Evolutionary conservation across 1,284 basidiomycete genomes (phyloP).

Genomic region (Cryptococcus sp.): DNA sequence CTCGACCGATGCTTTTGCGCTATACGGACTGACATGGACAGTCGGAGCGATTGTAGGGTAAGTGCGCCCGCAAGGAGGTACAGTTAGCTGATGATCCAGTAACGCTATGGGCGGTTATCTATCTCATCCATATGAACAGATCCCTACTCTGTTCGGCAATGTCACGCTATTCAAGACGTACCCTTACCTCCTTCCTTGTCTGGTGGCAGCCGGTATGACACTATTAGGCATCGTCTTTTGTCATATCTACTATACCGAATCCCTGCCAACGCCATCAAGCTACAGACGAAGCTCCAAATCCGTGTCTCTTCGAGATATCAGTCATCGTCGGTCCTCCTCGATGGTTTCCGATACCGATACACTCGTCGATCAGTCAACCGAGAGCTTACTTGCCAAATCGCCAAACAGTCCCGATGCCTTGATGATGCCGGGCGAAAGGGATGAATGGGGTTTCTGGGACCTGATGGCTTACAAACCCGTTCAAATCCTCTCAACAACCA

Average conservation of each 20-base stretch:
- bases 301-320: neutral
- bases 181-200: constrained; percentile 51
- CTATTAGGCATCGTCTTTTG: constrained; percentile 48
- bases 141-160: constrained; percentile 45
- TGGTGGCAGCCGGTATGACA: constrained; percentile 45
- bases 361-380: constrained; percentile 3
- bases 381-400: constrained; percentile 12
- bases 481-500: constrained; percentile 28
- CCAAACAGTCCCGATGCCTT: constrained; percentile 3
- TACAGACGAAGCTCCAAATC: neutral
- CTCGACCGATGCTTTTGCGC: constrained; percentile 44
- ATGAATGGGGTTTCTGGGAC: constrained; percentile 36
- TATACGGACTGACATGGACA: constrained; percentile 47
- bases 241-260: constrained; percentile 42
- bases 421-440: constrained; percentile 1
- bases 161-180: constrained; percentile 41
- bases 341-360: constrained; percentile 17
- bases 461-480: constrained; percentile 32
- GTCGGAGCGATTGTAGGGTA: constrained; percentile 41
- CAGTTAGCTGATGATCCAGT: constrained; percentile 7
- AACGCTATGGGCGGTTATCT: constrained; percentile 38
- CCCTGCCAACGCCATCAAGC: constrained; percentile 16
- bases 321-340: neutral
- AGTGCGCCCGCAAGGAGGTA: constrained; percentile 5
- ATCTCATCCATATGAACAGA: constrained; percentile 49